Evolutionary conservation across 306 rosid species (phyloP).

Genomic region (Quercus ilex): DNA sequence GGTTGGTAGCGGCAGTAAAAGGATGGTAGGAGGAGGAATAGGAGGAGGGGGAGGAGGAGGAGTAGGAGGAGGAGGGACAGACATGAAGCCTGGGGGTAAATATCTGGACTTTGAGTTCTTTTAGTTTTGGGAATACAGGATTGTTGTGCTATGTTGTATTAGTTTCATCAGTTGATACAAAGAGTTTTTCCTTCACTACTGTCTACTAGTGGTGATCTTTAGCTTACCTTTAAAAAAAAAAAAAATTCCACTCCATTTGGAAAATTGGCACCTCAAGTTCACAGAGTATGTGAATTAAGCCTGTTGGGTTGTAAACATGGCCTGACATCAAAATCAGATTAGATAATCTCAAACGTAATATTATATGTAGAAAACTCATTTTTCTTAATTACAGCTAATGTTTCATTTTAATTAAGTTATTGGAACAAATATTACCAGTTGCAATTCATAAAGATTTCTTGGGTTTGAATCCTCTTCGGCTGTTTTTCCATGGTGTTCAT

Average conservation of each 20-base stretch:
- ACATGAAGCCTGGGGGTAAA: slow-evolving; percentile 74
- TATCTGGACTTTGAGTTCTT: slow-evolving; percentile 97
- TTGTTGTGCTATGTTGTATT: slow-evolving; percentile 36
- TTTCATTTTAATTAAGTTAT: not conserved
- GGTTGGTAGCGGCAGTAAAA: slow-evolving; percentile 67
- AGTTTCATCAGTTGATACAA: slow-evolving; percentile 27
- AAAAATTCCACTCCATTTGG: slow-evolving; percentile 26
- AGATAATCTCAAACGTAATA: slow-evolving; percentile 19
- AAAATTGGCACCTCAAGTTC: slow-evolving; percentile 23
- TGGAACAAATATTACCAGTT: not conserved
- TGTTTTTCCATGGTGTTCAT: not conserved
- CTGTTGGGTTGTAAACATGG: not conserved
- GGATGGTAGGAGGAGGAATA: slow-evolving; percentile 63
- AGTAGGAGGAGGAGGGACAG: slow-evolving; percentile 56
- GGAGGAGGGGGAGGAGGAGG: not conserved
- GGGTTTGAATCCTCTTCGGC: not conserved
- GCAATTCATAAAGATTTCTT: not conserved
- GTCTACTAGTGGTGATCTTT: slow-evolving; percentile 31
- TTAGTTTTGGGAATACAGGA: slow-evolving; percentile 44
- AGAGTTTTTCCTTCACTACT: slow-evolving; percentile 28
- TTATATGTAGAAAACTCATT: slow-evolving; percentile 11
- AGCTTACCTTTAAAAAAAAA: slow-evolving; percentile 16
- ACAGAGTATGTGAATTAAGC: slow-evolving; percentile 21
- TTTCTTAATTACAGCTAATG: slow-evolving; percentile 4
- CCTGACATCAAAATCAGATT: slow-evolving; percentile 14